Base-by-base conservation (phyloP, 345 rosid genomes). In the Eucalyptus pauciflora region DNA sequence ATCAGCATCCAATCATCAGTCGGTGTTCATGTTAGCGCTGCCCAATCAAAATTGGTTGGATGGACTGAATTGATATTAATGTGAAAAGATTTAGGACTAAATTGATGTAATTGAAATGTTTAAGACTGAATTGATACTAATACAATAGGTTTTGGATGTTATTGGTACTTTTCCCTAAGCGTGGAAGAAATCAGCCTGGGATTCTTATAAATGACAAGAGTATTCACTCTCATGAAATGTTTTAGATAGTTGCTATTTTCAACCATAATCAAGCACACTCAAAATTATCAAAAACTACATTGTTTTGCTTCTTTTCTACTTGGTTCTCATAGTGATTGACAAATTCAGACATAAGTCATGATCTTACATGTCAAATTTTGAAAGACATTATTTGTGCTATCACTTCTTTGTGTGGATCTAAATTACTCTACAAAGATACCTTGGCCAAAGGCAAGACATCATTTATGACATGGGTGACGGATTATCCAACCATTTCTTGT, bases 1-100 rank as follows among this genome's bases (percentile, higher is more conserved):
- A 1, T 52, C 2, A 18, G 0, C 0, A 4, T 52, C 4, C 2
- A 18, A 0, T 6, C 2, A 50, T 4, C 4, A 0, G 2, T 0
- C 1, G 0, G 0, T 4, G 0, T 52, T 10, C 58, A 52, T 52
- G 2, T 52, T 52, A 52, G 58, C 2, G 0, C 1, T 0, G 5
- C 1, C 58, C 25, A 52, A 52, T 52, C 58, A 52, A 52, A 52
- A 52, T 1, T 52, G 5, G 25, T 52, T 0, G 0, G 5, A 7
- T 52, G 0, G 25, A 52, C 25, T 52, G 2, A 52, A 52, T 52
- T 52, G 0, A 0, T 52, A 52, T 52, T 0, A 52, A 52, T 2
- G 5, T 52, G 4, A 52, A 52, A 52, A 52, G 4, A 52, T 52
- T 52, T 52, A 52, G 0, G 5, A 52, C 10, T 52, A 52, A 52